Conservation (phyloP, 179 eudicot genomes). For the Beta macrorhiza region DNA sequence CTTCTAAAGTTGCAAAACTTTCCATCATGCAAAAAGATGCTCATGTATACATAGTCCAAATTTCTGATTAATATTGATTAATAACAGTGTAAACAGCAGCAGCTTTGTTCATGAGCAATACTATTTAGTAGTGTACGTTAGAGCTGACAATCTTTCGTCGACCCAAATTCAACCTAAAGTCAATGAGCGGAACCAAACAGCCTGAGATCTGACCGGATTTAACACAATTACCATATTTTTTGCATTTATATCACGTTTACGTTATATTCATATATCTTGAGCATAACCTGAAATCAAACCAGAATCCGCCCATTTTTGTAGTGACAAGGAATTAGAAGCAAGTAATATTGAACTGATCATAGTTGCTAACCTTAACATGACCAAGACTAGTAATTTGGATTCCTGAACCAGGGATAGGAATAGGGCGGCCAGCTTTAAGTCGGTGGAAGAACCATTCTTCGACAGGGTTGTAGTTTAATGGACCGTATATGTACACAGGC, state of each 20-base stretch:
- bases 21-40: neutral
- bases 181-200: too few species aligned
- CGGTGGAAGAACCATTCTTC: slow-evolving; percentile 99
- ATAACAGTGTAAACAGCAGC: neutral
- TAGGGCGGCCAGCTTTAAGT: slow-evolving; percentile 90
- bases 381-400: slow-evolving; percentile 89
- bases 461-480: slow-evolving; percentile 94
- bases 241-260: too few species aligned
- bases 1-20: neutral
- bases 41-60: neutral
- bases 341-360: neutral
- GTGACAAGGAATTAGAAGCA: neutral
- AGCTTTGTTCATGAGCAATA: neutral
- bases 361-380: slow-evolving; percentile 74
- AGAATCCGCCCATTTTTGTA: too few species aligned
- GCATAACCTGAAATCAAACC: too few species aligned
- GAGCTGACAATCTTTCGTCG: too few species aligned
- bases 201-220: too few species aligned
- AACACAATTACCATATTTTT: too few species aligned
- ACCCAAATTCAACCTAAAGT: too few species aligned
- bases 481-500: slow-evolving; percentile 96
- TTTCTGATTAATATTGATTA: neutral
- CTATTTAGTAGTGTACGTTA: neutral
- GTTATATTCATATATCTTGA: too few species aligned
- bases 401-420: slow-evolving; percentile 88